Evolutionary conservation across 164 flowering plant species (phyloP), one percentile per base, ranked within the genome.

Genomic region (Sextonia rubra): DNA sequence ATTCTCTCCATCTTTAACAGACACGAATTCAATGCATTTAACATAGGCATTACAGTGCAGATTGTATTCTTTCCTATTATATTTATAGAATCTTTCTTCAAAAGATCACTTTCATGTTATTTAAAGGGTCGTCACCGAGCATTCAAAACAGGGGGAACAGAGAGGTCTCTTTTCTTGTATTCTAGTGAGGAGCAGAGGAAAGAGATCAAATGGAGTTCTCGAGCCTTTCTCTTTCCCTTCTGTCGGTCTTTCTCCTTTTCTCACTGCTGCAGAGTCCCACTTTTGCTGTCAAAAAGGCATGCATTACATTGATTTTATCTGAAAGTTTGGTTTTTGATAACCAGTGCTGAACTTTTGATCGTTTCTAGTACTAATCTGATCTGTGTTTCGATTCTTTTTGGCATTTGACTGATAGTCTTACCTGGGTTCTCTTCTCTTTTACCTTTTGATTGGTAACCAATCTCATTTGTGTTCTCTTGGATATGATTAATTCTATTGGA

Each of bases 231-330:
- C 17, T 20, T 52, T 52, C 20, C 14, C 17, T 64, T 30, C n/a
- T 64, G 9, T 29, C 2, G 18, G n/a, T 18, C 18, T 27, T 30
- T 17, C 67, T 64, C 20, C 7, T 29, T 15, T 25, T 74, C 52
- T 74, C 72, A 29, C 27, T 68, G 29, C 22, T 69, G 52, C 72
- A 74, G 49, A 62, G 25, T 23, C 68, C 71, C 23, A 11, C 73
- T 8, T 47, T 69, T 62, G 77, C 77, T 69, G n/a, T 23, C 20
- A 37, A 8, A 8, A n/a, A n/a, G 88, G 91, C 72, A 70, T 78
- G 85, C 77, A 72, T 73, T 69, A 29, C 67, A 3, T 64, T 64
- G 2, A 25, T 14, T 29, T 26, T 29, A 12, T 12, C 18, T 56
- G 0, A 29, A 26, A 30, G 14, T 12, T n/a, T 32, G 12, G 18